Base-by-base conservation (phyloP, 2,329 filamentous ascomycete species). In the Acrodontium crateriforme region DNA sequence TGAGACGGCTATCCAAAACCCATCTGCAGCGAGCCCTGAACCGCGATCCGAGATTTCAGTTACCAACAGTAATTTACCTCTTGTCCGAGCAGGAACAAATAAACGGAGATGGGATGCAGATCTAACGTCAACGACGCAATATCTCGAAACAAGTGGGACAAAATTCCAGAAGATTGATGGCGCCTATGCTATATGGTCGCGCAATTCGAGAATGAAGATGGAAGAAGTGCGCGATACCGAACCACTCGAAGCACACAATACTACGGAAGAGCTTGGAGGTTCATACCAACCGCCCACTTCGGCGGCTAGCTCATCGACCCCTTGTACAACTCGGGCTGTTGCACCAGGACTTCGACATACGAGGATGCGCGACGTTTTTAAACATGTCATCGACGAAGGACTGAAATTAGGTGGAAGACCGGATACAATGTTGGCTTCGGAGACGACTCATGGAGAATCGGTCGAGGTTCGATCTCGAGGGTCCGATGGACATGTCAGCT, bases 321-420 rank as follows among this genome's bases (percentile, higher is more conserved):
- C 28, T 4, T 19, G 34, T 10, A 35, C n/a, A n/a, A 12, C 31
- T 19, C 34, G 59, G 21, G 53, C 53, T 7, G 56, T 59, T 18
- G 57, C 55, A 7, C 60, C 60, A 11, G 61, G 60, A 12, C 45
- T 65, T 4, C 56, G 62, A 15, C 56, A 64, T 36, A 58, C 60
- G 0, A 56, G 58, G 31, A 34, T 67, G 9, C 54, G 60, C 9
- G 60, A 67, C 29, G 54, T 67, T 3, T 44, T 68, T 15, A 62
- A 64, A 35, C 59, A 63, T 32, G 60, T 67, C 8, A 58, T 68
- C 37, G 64, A 62, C 35, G 63, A 67, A 39, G 57, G 62, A 8
- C 44, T 68, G 27, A 64, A 65, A 38, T 55, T 65, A 8, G 64
- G 64, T 14, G 63, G 64, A 17, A 48, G 64, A 18, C 64, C 64